Evolutionary conservation across 345 rosid species (phyloP).

Genomic region (Melaleuca alternifolia): DNA sequence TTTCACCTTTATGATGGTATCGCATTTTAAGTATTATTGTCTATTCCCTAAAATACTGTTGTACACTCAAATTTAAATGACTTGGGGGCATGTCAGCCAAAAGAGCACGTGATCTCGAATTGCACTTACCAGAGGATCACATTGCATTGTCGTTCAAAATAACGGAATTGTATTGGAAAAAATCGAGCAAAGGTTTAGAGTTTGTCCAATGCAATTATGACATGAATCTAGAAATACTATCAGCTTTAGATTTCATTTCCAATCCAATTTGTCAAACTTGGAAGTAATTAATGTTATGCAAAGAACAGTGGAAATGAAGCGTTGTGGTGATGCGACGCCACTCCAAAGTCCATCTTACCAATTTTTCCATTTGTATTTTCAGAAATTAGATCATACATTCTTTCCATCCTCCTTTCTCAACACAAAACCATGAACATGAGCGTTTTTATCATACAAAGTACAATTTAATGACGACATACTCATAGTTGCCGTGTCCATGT

Average conservation of each 20-base stretch:
- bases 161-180: too few relatives aligned
- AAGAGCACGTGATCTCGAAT: neutral
- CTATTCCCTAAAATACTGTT: too few relatives aligned
- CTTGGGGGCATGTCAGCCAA: neutral
- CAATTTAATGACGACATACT: neutral
- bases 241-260: too few relatives aligned
- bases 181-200: neutral
- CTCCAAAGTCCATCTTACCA: neutral
- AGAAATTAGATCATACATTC: too few relatives aligned
- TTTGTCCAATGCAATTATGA: too few relatives aligned
- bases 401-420: neutral
- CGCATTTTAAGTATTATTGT: too few relatives aligned
- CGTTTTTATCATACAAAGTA: neutral
- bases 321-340: neutral
- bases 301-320: neutral
- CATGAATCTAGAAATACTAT: too few relatives aligned
- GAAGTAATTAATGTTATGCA: neutral
- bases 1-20: too few relatives aligned
- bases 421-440: too few relatives aligned
- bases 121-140: rapidly evolving
- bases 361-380: too few relatives aligned
- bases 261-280: neutral
- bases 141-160: too few relatives aligned
- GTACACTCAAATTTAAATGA: neutral
- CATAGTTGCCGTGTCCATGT: neutral